A percentile compares a stretch with the other conserved stretches of the same genome.
phyloP scores from a whole-genome alignment of 768 basidiomycete genomes.

The Mycena amicta region DNA sequence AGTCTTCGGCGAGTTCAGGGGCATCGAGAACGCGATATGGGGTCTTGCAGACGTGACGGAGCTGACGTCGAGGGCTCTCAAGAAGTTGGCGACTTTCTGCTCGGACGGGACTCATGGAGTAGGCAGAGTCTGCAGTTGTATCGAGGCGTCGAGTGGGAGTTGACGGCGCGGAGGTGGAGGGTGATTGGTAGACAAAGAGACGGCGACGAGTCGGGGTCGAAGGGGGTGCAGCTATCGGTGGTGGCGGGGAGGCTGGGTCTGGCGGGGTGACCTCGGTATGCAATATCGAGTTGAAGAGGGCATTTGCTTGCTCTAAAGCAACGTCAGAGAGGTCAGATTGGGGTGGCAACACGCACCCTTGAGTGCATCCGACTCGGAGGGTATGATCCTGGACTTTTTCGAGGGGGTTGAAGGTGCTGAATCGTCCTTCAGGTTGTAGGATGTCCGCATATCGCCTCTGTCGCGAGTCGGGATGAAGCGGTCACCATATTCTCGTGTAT shows the following conservation, averaged over 20 bases:
- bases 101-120: slow-evolving; percentile 88
- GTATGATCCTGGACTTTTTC: slow-evolving; percentile 62
- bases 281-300: slow-evolving; percentile 75
- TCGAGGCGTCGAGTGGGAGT: slow-evolving; percentile 59
- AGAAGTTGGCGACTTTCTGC: slow-evolving; percentile 81
- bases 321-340: slow-evolving; percentile 7
- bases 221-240: slow-evolving; percentile 45
- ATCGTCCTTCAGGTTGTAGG: slow-evolving; percentile 66
- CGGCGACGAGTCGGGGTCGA: slow-evolving; percentile 60
- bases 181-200: slow-evolving; percentile 69
- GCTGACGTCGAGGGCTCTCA: slow-evolving; percentile 78
- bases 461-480: slow-evolving; percentile 74
- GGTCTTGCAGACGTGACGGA: slow-evolving; percentile 87
- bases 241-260: slow-evolving; percentile 57
- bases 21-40: slow-evolving; percentile 97
- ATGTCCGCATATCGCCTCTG: slow-evolving; percentile 62
- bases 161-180: slow-evolving; percentile 59
- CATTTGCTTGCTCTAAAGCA: slow-evolving; percentile 76
- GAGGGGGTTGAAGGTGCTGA: slow-evolving; percentile 60
- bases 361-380: slow-evolving; percentile 73
- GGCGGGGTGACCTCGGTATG: slow-evolving; percentile 79
- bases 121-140: slow-evolving; percentile 83
- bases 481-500: slow-evolving; percentile 54
- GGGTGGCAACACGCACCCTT: slow-evolving; percentile 52
- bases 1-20: slow-evolving; percentile 96